Percentiles rank a stretch among this genome's conserved stretches.
Evolutionary conservation across 2,329 filamentous ascomycete species (phyloP).

Genomic region (Aspergillus luchuensis): DNA sequence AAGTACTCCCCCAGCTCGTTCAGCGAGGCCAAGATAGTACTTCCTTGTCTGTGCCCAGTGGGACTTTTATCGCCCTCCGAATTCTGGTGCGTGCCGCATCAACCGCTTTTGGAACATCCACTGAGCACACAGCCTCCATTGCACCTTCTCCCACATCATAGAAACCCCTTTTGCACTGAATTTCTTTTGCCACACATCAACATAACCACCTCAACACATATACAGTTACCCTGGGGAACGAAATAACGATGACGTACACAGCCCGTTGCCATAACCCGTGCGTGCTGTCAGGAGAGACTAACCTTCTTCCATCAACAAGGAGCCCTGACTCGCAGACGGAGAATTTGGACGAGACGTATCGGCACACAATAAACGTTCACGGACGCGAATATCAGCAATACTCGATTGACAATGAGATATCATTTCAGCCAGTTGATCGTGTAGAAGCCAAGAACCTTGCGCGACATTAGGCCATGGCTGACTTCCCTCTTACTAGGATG

Average conservation of each 20-base stretch:
- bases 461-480: constrained; percentile 8
- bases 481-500: constrained; percentile 56
- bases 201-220: constrained; percentile 3
- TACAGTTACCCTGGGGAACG: constrained; percentile 5
- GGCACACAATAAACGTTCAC: constrained; percentile 62
- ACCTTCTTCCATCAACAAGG: constrained; percentile 33
- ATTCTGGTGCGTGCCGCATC: constrained; percentile 24
- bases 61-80: constrained; percentile 19
- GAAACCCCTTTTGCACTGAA: constrained; percentile 10
- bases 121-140: constrained; percentile 23
- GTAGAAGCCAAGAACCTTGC: constrained; percentile 45
- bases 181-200: not conserved
- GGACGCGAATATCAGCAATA: constrained; percentile 69
- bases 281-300: constrained; percentile 24
- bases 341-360: constrained; percentile 59
- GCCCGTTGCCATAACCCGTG: constrained; percentile 13
- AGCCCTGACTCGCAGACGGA: constrained; percentile 50
- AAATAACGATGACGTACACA: constrained; percentile 35
- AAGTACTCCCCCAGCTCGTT: constrained; percentile 25
- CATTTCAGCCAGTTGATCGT: constrained; percentile 72
- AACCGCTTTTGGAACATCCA: constrained; percentile 30
- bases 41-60: constrained; percentile 26
- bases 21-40: constrained; percentile 28
- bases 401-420: constrained; percentile 64
- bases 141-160: constrained; percentile 16